phyloP scores from a whole-genome alignment of 176 grass and related monocot species.

The Zoysia japonica region DNA sequence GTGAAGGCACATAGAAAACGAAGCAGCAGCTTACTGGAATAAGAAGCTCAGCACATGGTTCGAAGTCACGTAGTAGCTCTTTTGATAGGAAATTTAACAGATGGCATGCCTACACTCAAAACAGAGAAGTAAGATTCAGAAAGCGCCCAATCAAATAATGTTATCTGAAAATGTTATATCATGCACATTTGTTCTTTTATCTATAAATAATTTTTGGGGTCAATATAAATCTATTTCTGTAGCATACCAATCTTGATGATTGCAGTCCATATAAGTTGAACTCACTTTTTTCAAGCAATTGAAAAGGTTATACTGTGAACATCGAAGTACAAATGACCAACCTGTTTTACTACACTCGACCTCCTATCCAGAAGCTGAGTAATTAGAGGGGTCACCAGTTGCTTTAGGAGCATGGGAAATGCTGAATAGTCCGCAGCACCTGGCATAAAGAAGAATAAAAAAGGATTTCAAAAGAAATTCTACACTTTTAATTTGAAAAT shows the following conservation, averaged over 20 bases:
- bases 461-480: background rate
- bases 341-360: constrained; percentile 90
- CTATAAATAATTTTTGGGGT: background rate
- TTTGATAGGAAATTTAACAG: constrained; percentile 76
- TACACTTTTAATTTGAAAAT: background rate
- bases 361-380: constrained; percentile 83
- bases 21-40: constrained; percentile 65
- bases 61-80: constrained; percentile 71
- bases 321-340: constrained; percentile 5
- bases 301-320: background rate
- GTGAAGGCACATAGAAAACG: background rate
- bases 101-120: constrained; percentile 71
- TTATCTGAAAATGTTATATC: background rate
- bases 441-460: constrained; percentile 35
- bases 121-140: constrained; percentile 7
- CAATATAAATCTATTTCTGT: background rate
- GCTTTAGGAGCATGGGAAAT: constrained; percentile 73
- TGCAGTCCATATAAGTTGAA: background rate
- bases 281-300: background rate
- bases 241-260: background rate
- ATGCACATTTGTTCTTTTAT: background rate
- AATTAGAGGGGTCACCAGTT: constrained; percentile 70
- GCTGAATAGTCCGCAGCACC: constrained; percentile 74
- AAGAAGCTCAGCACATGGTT: constrained; percentile 76
- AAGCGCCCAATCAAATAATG: background rate